Evolutionary conservation across 257 asterid genomes (phyloP), one percentile per base, ranked within the genome.

Genomic region (Ophiorrhiza pumila): DNA sequence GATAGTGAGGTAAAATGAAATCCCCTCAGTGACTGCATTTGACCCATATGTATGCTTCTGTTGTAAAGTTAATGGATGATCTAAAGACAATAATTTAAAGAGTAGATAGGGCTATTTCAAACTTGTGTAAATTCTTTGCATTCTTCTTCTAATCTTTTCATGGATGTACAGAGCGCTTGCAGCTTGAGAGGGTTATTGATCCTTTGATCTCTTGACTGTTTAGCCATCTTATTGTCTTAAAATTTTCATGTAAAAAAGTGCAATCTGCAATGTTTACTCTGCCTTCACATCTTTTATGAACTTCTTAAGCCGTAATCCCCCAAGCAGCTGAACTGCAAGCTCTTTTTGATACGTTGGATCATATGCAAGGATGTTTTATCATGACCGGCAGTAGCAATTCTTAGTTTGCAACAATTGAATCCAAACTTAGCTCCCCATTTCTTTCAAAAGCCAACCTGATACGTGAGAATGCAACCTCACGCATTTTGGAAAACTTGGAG

Each of bases 11-110:
- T 39, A 68, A 52, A 39, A 41, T 3, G 27, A 42, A 69, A 46
- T 69, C 25, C 13, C 37, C 13, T 39, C 53, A 53, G 13, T 20
- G 45, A 69, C 49, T 22, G 56, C 58, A 63, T 58, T 60, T 75
- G 56, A 13, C 55, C 56, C 58, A 68, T 68, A 43, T 69, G 57
- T 41, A 42, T 76, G 71, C 58, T 45, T 34, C 58, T 76, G 75
- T 76, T 69, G 75, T 60, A 76, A 69, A 76, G 60, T 69, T 60
- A 35, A 53, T 69, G 65, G 52, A 50, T 50, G 65, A 69, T 25
- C 27, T 53, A 53, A 69, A 69, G 69, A n/a, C 53, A 64, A 41
- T n/a, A n/a, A 37, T 23, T 39, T 37, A 35, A n/a, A 64, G 17
- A 50, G 35, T 67, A 31, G 71, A 50, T 67, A 67, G 58, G 65